phyloP scores from a whole-genome alignment of 164 flowering plant genomes.

The Stephania yunnanensis region DNA sequence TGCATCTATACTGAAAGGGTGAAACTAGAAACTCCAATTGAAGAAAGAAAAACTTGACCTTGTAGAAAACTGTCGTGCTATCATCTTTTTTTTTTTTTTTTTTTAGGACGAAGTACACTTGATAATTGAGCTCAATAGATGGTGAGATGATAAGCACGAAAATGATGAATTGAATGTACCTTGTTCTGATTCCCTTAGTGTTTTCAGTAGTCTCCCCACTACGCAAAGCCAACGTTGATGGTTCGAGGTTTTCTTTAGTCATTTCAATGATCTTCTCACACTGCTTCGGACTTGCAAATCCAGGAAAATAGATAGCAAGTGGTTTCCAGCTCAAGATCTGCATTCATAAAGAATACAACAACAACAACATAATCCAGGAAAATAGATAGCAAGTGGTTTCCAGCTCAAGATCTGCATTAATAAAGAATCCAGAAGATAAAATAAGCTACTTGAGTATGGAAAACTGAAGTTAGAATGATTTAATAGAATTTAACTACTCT shows the following conservation, averaged over 20 bases:
- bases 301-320: conserved; percentile 73
- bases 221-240: conserved; percentile 73
- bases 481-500: neutral
- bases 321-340: conserved; percentile 95
- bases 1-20: neutral
- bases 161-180: conserved; percentile 35
- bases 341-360: conserved; percentile 10
- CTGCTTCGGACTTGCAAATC: conserved; percentile 73
- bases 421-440: neutral
- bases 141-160: neutral
- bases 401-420: conserved; percentile 75
- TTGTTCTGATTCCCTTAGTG: conserved; percentile 78
- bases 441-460: no score
- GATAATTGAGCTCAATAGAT: neutral
- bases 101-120: neutral
- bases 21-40: no score
- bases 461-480: neutral
- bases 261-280: conserved; percentile 52
- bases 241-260: conserved; percentile 52
- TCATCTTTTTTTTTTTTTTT: neutral
- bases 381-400: conserved; percentile 80
- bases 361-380: conserved; percentile 82
- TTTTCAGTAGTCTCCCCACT: conserved; percentile 66
- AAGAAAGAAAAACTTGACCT: neutral
- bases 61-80: neutral